Percentiles rank a stretch among this genome's conserved stretches.
Evolutionary conservation across 2,329 filamentous ascomycete genomes (phyloP).

Genomic region (Lachnum nothofagi): DNA sequence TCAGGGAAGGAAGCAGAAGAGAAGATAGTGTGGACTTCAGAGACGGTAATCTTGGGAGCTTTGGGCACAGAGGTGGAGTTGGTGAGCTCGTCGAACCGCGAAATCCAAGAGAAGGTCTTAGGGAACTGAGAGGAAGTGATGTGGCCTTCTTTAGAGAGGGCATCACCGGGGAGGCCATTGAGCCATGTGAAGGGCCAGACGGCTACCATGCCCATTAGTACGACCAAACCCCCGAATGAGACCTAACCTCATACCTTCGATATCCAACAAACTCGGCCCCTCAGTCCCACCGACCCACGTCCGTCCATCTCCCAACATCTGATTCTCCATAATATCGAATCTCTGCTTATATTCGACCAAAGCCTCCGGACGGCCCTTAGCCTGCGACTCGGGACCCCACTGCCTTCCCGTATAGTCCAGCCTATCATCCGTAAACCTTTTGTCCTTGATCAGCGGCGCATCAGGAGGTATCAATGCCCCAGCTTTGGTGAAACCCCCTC

Average conservation of each 20-base stretch:
- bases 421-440: slow-evolving; percentile 55
- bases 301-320: slow-evolving; percentile 60
- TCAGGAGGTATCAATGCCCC: slow-evolving; percentile 53
- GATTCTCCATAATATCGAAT: slow-evolving; percentile 56
- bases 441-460: slow-evolving; percentile 50
- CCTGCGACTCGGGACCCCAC: slow-evolving; percentile 37
- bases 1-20: slow-evolving; percentile 43
- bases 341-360: slow-evolving; percentile 48
- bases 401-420: slow-evolving; percentile 40
- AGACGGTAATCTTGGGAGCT: slow-evolving; percentile 46
- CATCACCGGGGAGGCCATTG: slow-evolving; percentile 46
- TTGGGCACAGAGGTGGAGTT: slow-evolving; percentile 37
- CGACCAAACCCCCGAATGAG: neutral
- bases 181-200: slow-evolving; percentile 67
- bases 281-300: slow-evolving; percentile 55
- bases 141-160: slow-evolving; percentile 41
- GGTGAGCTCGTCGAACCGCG: slow-evolving; percentile 51
- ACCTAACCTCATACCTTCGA: slow-evolving; percentile 46
- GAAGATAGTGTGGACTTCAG: slow-evolving; percentile 48
- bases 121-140: slow-evolving; percentile 53
- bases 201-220: slow-evolving; percentile 30
- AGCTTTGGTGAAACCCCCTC: slow-evolving; percentile 50
- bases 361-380: slow-evolving; percentile 48
- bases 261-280: slow-evolving; percentile 56
- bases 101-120: slow-evolving; percentile 58